phyloP scores from a whole-genome alignment of 495 filamentous ascomycete species.

The Staphylotrichum longicolle region DNA sequence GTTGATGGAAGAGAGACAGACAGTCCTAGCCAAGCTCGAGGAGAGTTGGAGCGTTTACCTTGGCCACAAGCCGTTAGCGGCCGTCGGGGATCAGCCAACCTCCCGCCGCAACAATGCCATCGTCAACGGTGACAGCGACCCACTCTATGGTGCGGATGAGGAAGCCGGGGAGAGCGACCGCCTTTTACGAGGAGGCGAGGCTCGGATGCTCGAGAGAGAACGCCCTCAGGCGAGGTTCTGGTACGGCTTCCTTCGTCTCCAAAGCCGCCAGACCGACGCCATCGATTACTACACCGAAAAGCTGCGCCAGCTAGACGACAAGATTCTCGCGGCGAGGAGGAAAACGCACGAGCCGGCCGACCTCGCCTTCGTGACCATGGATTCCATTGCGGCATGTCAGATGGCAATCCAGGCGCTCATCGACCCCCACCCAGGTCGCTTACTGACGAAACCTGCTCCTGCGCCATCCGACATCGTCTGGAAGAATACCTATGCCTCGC shows the following conservation, averaged over 20 bases:
- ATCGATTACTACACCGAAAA: slow-evolving; percentile 92
- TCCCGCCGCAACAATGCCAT: slow-evolving; percentile 14
- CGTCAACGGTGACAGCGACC: not conserved
- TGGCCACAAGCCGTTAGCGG: slow-evolving; percentile 28
- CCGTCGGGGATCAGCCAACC: slow-evolving; percentile 14
- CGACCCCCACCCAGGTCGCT: slow-evolving; percentile 78
- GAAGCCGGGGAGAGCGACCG: slow-evolving; percentile 47
- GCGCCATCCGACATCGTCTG: slow-evolving; percentile 87
- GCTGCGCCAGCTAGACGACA: slow-evolving; percentile 75
- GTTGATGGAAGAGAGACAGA: slow-evolving; percentile 65
- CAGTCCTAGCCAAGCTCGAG: slow-evolving; percentile 70
- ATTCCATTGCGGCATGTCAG: slow-evolving; percentile 86
- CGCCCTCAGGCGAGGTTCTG: slow-evolving; percentile 74
- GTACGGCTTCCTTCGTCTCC: slow-evolving; percentile 74
- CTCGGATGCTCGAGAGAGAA: slow-evolving; percentile 35
- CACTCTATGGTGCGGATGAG: slow-evolving; percentile 28
- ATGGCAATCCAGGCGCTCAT: slow-evolving; percentile 93
- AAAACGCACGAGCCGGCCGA: slow-evolving; percentile 77
- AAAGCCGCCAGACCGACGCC: slow-evolving; percentile 74
- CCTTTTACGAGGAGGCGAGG: slow-evolving; percentile 51
- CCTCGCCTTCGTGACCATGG: slow-evolving; percentile 94
- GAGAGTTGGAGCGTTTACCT: slow-evolving; percentile 75
- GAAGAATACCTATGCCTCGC: slow-evolving; percentile 87
- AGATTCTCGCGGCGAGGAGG: slow-evolving; percentile 65
- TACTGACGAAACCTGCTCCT: slow-evolving; percentile 83